phyloP scores from a whole-genome alignment of 306 rosid genomes.

The Elaeagnus macrophylla region DNA sequence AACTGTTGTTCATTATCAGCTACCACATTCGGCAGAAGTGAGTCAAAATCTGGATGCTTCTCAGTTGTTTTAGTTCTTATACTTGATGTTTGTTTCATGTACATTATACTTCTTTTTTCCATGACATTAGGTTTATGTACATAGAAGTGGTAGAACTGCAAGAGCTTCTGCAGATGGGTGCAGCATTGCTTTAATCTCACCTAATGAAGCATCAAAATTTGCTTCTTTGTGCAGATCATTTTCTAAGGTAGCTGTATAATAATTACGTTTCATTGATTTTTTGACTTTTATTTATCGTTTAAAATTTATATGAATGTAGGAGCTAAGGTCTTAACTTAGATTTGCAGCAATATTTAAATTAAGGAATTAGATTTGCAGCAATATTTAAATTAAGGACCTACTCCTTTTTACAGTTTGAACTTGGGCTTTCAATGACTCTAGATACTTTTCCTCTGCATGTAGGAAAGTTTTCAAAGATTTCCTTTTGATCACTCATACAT shows the following conservation, averaged over 20 bases:
- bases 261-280: slow-evolving; percentile 28
- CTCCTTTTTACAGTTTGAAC: no score
- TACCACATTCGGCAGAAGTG: slow-evolving; percentile 96
- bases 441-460: slow-evolving; percentile 13
- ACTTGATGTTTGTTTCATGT: background rate
- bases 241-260: slow-evolving; percentile 64
- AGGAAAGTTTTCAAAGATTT: slow-evolving; percentile 74
- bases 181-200: slow-evolving; percentile 77
- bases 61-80: slow-evolving; percentile 5
- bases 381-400: no score
- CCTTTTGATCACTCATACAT: slow-evolving; percentile 77
- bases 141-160: slow-evolving; percentile 98
- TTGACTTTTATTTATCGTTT: background rate
- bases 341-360: no score
- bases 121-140: slow-evolving; percentile 71
- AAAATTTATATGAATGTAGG: background rate
- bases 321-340: background rate
- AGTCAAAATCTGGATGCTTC: slow-evolving; percentile 17
- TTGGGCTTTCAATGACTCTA: background rate
- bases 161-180: slow-evolving; percentile 98
- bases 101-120: background rate
- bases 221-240: slow-evolving; percentile 85
- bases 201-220: slow-evolving; percentile 77
- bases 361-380: no score
- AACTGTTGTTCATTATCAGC: slow-evolving; percentile 96